Evolutionary conservation across 768 basidiomycete genomes (phyloP), one percentile per base, ranked within the genome.

Genomic region (Sporobolomyces roseus): DNA sequence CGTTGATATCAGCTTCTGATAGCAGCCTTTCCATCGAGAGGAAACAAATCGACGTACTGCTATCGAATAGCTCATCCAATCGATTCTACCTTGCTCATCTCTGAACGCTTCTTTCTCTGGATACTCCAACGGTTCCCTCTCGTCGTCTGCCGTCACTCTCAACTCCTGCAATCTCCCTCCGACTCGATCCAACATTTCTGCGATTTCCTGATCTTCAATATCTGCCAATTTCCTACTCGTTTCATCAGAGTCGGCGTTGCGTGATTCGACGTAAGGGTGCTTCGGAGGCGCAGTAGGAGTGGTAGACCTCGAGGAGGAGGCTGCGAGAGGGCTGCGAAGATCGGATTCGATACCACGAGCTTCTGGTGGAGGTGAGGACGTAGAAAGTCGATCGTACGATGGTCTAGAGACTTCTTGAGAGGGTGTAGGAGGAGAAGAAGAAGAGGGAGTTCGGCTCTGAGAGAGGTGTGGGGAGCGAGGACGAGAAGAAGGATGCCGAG

Each of bases 131-230:
- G 30, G 21, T 3, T 9, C 23, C 32, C 32, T 30, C 23, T 50
- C 52, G 0, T 19, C 48, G 13, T 54, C 58, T 8, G 35, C 52
- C 1, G 23, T 25, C 2, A 66, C 45, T 19, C 45, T 48, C 10
- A 67, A 32, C 29, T 67, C 70, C 7, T 46, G 45, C 36, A 72
- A 46, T 14, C 53, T 43, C 19, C 51, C 61, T 0, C 66, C 66
- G 52, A 72, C 66, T 9, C 70, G 41, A 7, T 61, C 66, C n/a
- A 72, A 58, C 19, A 67, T 33, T 13, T 56, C 53, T 5, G 32
- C 43, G 29, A 67, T 25, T 30, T 72, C 66, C 0, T 30, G 23
- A 33, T 72, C 70, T 21, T 72, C 52, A 45, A 72, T 53, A 8
- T 61, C 58, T 10, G 48, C 51, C 29, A 72, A 51, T 17, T 63